Base-by-base conservation (phyloP, 2,329 filamentous ascomycete genomes). In the Leptographium flavum region DNA sequence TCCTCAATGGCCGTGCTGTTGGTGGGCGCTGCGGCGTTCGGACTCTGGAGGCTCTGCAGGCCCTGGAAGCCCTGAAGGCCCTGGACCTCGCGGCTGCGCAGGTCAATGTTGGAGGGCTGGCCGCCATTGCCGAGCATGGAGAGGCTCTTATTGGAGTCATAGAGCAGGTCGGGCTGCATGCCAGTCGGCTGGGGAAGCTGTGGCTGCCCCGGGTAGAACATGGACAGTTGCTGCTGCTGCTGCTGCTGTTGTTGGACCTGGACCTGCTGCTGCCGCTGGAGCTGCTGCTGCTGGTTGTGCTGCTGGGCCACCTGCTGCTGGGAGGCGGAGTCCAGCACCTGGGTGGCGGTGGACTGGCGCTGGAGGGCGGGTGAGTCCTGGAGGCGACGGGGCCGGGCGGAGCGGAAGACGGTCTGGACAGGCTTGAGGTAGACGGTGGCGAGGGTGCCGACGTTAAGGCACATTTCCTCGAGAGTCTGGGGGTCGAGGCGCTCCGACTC, bases 341-440 rank as follows among this genome's bases (percentile, higher is more conserved):
- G 36, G 71, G 35, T 15, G n/a, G 30, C n/a, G 1, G 74, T 73
- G 0, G 79, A 76, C 0, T 83, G 74, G 51, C 77, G 81, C 63
- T 95, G 92, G 33, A 98, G 69, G 0, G 88, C 88, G 0, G 90
- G 88, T 3, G 82, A 90, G 44, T 94, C 85, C 45, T 79, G 72
- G 3, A 98, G 71, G 46, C 79, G 80, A 21, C 87, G 75, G 1
- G 86, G 83, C 14, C 92, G 76, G 13, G 92, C 90, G 17, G 81
- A 82, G 47, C 92, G 82, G 71, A 98, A 98, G 10, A 98, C 92
- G 45, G 92, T 90, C 60, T 96, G 87, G 6, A 98, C 90, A 4
- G 92, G 92, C 62, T 98, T 98, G 42, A 98, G 76, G 62, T 98
- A 98, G 43, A 98, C 90, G 1, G 92, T 98, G 4, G 92, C 92